Base-by-base conservation (phyloP, 306 rosid species). In the Mucuna pruriens region DNA sequence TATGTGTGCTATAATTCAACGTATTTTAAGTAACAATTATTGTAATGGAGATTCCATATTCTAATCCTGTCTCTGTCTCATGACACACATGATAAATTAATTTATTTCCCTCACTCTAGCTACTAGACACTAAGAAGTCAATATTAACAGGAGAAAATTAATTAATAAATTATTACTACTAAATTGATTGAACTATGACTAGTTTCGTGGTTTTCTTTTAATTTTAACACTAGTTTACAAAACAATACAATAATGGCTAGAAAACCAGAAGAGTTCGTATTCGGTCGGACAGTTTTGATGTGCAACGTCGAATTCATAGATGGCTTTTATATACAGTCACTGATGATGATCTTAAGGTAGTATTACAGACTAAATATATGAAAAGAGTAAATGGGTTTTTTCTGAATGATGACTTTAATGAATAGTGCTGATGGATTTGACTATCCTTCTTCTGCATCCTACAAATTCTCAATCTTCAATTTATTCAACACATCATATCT, bases 71-170 rank as follows among this genome's bases (percentile, higher is more conserved):
- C 38, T 29, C 78, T 48, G 33, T 84, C 86, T 55, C 83, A 64
- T 71, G 83, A 64, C 46, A 54, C 76, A 15, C 76, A 78, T 83
- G 79, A 6, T 34, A 6, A 29, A 63, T 63, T 83, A 78, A 42
- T 83, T 40, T 84, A 84, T 33, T 78, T 2, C 11, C 64, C 58
- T 2, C 15, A 15, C 23, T 49, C 9, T 68, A 58, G 26, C 9
- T 8, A 16, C 22, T 76, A 17, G 3, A 51, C 29, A 49, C 73
- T 9, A 44, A 16, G 4, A 72, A 64, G 86, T 78, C 84, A 72
- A 54, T 22, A 19, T 78, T 70, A 73, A 34, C 72, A 63, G 29
- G 1, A 77, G 40, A 31, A 78, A 9, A 29, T 31, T 17, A 9
- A 29, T 31, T 17, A 16, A 15, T 60, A 40, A 76, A 17, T 48